Percentiles rank a stretch among this genome's conserved stretches.
Evolutionary conservation across 768 basidiomycete species (phyloP).

Genomic region (Lactarius psammicola): DNA sequence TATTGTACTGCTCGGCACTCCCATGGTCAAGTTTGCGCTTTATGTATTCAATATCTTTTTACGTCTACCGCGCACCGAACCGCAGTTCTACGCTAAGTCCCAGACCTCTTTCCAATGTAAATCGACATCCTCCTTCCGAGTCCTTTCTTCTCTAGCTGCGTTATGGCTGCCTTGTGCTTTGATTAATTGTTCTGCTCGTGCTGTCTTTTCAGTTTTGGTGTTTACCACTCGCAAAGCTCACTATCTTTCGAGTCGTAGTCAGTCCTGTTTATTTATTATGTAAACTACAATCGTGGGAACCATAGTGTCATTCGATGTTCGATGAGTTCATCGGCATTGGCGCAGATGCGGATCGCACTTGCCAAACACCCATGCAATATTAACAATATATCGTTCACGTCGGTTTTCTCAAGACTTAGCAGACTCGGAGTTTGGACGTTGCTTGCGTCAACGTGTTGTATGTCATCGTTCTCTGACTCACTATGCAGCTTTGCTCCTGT

Average conservation of each 20-base stretch:
- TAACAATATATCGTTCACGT: no score
- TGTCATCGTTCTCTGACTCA: no score
- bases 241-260: background rate
- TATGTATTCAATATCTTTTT: background rate
- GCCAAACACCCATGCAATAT: no score
- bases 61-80: background rate
- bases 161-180: constrained; percentile 6
- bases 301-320: background rate
- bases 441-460: no score
- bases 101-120: background rate
- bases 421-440: no score
- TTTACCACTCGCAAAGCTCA: background rate
- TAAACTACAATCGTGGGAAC: background rate
- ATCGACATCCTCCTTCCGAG: background rate
- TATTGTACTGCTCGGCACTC: background rate
- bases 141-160: background rate
- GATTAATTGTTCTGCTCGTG: constrained; percentile 2
- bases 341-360: no score
- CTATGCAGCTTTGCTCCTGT: no score
- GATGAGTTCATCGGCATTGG: no score
- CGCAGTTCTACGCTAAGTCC: background rate
- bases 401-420: no score
- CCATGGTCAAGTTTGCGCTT: background rate
- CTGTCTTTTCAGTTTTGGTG: background rate
- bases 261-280: background rate